Conservation (phyloP, 257 asterid genomes). For the Eustoma russellianum region DNA sequence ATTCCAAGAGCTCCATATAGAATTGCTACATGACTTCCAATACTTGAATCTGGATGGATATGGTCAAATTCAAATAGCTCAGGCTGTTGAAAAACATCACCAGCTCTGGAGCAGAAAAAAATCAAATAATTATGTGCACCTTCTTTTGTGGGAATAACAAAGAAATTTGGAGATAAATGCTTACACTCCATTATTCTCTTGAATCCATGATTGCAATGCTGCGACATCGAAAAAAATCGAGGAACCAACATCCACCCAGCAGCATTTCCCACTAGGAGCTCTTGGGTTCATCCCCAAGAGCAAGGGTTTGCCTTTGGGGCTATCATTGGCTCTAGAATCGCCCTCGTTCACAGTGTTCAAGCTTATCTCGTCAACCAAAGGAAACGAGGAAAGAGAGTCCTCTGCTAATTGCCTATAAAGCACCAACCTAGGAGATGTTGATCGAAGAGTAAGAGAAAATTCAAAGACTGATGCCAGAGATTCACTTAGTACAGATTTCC, state of each 20-base stretch:
- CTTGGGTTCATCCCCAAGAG: constrained; percentile 36
- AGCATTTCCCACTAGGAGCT: constrained; percentile 58
- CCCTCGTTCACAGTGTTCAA: constrained; percentile 31
- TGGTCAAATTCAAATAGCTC: constrained; percentile 95
- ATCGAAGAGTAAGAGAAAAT: constrained; percentile 91
- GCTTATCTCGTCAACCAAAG: constrained; percentile 53
- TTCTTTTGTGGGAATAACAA: background rate
- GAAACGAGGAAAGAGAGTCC: constrained; percentile 93
- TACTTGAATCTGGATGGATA: constrained; percentile 70
- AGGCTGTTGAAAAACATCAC: constrained; percentile 70
- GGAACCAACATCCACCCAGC: constrained; percentile 96
- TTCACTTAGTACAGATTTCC: constrained; percentile 68
- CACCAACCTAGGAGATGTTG: constrained; percentile 93
- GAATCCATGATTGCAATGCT: constrained; percentile 68
- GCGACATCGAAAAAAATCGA: constrained; percentile 53
- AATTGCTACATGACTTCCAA: constrained; percentile 57
- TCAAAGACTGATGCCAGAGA: constrained; percentile 81
- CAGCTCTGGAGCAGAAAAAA: constrained; percentile 36
- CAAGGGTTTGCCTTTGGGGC: constrained; percentile 24
- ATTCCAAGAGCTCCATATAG: constrained; percentile 94
- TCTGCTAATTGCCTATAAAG: constrained; percentile 84
- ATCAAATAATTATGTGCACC: background rate
- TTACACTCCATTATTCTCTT: constrained; percentile 48
- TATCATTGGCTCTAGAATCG: constrained; percentile 32
- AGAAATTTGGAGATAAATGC: constrained; percentile 15